Percentiles rank a stretch among this genome's conserved stretches.
Conservation (phyloP, 306 rosid genomes). For the Sophora flavescens region DNA sequence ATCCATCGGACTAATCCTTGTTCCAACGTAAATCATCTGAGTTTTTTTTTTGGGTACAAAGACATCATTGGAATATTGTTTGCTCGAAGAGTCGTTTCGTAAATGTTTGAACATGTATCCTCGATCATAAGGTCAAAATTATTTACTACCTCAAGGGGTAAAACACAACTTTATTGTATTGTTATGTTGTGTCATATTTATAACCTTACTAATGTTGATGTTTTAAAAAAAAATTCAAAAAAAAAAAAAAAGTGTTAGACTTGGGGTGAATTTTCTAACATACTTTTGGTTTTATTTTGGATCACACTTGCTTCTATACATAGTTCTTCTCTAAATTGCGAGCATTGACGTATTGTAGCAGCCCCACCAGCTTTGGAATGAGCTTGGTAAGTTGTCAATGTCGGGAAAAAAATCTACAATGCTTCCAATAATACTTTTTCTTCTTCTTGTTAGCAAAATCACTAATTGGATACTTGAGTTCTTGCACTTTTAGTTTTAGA, state of each 20-base stretch:
- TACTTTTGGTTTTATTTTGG: background rate
- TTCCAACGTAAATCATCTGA: too few species aligned
- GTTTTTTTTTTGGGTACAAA: too few species aligned
- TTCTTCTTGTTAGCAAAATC: conserved; percentile 48
- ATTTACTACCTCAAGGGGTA: too few species aligned
- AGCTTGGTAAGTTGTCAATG: conserved; percentile 48
- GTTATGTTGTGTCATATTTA: background rate
- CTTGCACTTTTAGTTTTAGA: background rate
- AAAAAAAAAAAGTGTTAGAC: too few species aligned
- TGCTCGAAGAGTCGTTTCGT: too few species aligned
- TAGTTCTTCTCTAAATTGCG: background rate
- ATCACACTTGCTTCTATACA: background rate
- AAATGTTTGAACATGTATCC: too few species aligned
- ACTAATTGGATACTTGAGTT: conserved; percentile 47
- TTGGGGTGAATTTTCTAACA: background rate
- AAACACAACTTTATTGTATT: background rate
- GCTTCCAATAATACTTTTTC: conserved; percentile 41
- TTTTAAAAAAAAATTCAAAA: too few species aligned
- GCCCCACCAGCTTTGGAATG: conserved; percentile 5
- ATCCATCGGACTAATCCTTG: too few species aligned
- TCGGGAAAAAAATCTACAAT: conserved; percentile 40
- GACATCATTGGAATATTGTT: too few species aligned
- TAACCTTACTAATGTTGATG: background rate
- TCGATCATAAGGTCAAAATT: too few species aligned
- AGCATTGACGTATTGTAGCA: conserved; percentile 16